Percentiles rank a stretch among this genome's conserved stretches.
Conservation (phyloP, 1,284 basidiomycete species). For the Cryptococcus maquisensis region DNA sequence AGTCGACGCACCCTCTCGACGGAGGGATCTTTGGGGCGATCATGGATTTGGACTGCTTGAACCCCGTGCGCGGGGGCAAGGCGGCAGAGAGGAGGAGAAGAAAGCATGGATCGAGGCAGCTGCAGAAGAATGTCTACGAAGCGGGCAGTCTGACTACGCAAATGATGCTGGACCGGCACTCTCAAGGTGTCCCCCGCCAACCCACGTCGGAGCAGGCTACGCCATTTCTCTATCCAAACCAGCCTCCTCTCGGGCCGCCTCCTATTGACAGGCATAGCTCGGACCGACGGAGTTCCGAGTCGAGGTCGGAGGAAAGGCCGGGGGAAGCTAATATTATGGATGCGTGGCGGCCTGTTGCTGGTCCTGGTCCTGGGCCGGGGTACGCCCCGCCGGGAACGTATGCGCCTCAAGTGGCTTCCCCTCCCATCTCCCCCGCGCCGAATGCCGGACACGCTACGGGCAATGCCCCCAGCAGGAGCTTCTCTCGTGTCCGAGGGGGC, state of each 20-base stretch:
- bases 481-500: conserved; percentile 45
- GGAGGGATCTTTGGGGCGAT: conserved; percentile 76
- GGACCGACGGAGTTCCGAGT: conserved; percentile 20
- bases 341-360: conserved; percentile 27
- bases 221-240: conserved; percentile 14
- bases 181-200: conserved; percentile 31
- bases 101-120: conserved; percentile 39
- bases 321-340: conserved; percentile 35
- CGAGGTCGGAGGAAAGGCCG: conserved; percentile 21
- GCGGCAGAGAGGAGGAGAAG: conserved; percentile 55
- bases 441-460: not conserved
- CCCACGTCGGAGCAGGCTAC: conserved; percentile 18
- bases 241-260: conserved; percentile 29
- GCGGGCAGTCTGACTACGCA: conserved; percentile 45
- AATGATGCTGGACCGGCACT: conserved; percentile 49
- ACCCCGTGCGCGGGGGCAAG: conserved; percentile 66
- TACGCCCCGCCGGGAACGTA: conserved; percentile 23
- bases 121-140: conserved; percentile 42
- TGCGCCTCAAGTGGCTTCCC: conserved; percentile 7
- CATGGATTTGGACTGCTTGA: conserved; percentile 53
- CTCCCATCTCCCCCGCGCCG: not conserved
- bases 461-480: conserved; percentile 26
- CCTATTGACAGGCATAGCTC: conserved; percentile 16
- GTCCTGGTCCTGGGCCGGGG: conserved; percentile 1
- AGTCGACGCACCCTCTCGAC: conserved; percentile 71